Conservation (phyloP, 2,329 filamentous ascomycete species). For the Sphaceloma murrayae region DNA sequence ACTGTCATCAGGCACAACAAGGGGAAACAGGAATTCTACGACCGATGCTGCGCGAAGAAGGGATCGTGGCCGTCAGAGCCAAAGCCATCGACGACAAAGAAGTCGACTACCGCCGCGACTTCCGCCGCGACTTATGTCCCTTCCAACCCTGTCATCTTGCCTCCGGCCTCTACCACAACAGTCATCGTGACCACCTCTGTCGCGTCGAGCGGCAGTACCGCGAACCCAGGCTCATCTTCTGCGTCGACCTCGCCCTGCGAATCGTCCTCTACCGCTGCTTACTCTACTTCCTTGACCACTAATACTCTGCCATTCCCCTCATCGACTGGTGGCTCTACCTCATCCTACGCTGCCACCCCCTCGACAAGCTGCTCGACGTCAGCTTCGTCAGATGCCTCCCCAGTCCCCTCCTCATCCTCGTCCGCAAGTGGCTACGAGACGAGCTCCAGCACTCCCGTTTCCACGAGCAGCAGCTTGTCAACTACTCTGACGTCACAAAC, state of each 20-base stretch:
- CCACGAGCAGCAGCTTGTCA: no score
- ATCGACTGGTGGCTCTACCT: no score
- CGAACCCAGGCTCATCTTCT: neutral
- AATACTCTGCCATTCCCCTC: no score
- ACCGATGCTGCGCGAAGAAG: conserved; percentile 9
- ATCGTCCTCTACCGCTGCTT: neutral
- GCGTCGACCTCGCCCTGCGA: neutral
- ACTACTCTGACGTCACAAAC: neutral
- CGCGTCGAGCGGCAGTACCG: neutral
- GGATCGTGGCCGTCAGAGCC: conserved; percentile 2
- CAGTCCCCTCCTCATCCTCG: no score
- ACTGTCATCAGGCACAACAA: conserved; percentile 11
- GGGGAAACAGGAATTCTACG: conserved; percentile 5
- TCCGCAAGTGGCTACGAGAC: no score
- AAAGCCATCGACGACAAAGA: neutral
- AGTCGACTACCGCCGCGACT: neutral
- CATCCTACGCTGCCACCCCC: no score
- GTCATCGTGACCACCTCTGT: conserved; percentile 6
- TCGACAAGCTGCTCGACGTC: no score
- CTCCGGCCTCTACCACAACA: neutral
- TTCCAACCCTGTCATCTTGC: neutral
- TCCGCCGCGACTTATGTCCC: neutral
- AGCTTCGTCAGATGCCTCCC: no score
- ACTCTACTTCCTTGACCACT: neutral
- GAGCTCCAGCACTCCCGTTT: no score